Base-by-base conservation (phyloP, 1,284 basidiomycete genomes). In the Malassezia sp. region DNA sequence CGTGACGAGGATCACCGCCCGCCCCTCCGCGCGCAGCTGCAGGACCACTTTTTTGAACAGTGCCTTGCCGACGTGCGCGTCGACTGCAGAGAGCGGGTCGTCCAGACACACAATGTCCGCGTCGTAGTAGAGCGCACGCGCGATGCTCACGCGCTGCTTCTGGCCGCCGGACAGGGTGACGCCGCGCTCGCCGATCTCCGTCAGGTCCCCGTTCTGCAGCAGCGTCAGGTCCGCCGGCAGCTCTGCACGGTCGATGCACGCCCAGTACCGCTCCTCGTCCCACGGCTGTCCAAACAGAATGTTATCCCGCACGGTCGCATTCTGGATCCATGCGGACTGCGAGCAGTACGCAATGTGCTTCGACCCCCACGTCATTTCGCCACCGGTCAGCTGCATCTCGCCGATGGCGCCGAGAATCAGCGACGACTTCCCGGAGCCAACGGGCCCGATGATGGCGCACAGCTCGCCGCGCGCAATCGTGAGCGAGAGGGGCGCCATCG, bases 271-370 rank as follows among this genome's bases (percentile, higher is more conserved):
- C 52, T 80, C 80, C 42, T 81, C 79, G 33, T 72, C 65, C 36
- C 60, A 70, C 1, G 57, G 49, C 20, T 61, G 62, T 2, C 60
- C 80, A 71, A 81, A 74, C 20, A 67, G 39, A 21, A 70, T 61
- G 46, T 70, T 69, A 57, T 78, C 56, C 42, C 82, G 80, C 54
- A 87, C 57, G 3, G 81, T 79, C 0, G 81, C 80, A 61, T 84
- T 85, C 67, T 88, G 85, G 43, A 91, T 89, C 86, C 87, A 91
- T 2, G 86, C 82, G 20, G 75, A 79, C 68, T 88, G 85, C 3
- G 85, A 79, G 65, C 84, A 87, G 71, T 88, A 90, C 0, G 79
- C 81, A 1, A 88, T 56, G 22, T 56, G 50, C 35, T 57, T 42
- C 21, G 55, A 53, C n/a, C 62, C 60, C 65, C 63, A 70, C 10